These are phyloP conservation scores for Jaltomata sinuosa DNA, from an alignment of 257 asterid genomes.

Conservation along the genomic window DNA sequence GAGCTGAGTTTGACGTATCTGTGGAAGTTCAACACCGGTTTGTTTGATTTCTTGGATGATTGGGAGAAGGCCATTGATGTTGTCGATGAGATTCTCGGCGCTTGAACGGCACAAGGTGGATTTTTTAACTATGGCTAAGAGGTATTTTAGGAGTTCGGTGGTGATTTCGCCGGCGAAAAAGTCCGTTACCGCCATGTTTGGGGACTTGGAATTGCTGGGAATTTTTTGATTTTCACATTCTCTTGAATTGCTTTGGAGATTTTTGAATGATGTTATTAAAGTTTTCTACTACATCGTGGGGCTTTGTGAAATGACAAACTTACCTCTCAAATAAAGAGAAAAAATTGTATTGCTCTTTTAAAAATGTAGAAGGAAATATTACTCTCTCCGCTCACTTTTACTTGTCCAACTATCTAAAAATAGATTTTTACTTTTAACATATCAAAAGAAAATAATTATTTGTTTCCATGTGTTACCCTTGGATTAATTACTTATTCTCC, in stretches of 20 bases:
- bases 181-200: slow-evolving; percentile 73
- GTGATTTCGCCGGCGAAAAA: slow-evolving; percentile 85
- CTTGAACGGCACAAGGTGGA: slow-evolving; percentile 55
- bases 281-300: too few relatives aligned
- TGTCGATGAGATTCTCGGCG: slow-evolving; percentile 51
- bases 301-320: too few relatives aligned
- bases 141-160: slow-evolving; percentile 73
- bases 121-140: slow-evolving; percentile 37
- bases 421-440: too few relatives aligned
- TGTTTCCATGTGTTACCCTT: too few relatives aligned
- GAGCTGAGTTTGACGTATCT: slow-evolving; percentile 77
- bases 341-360: too few relatives aligned
- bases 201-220: neutral
- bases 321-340: too few relatives aligned
- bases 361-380: too few relatives aligned
- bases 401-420: too few relatives aligned
- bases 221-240: neutral
- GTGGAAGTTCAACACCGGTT: slow-evolving; percentile 72
- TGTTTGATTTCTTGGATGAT: slow-evolving; percentile 75
- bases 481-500: too few relatives aligned
- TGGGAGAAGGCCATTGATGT: slow-evolving; percentile 47
- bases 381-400: too few relatives aligned
- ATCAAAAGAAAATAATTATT: too few relatives aligned
- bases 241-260: neutral
- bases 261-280: neutral